A percentile compares a stretch with the other conserved stretches of the same genome.
Evolutionary conservation across 2,329 filamentous ascomycete genomes (phyloP).

Genomic region (Penicillium fuscoglaucum): DNA sequence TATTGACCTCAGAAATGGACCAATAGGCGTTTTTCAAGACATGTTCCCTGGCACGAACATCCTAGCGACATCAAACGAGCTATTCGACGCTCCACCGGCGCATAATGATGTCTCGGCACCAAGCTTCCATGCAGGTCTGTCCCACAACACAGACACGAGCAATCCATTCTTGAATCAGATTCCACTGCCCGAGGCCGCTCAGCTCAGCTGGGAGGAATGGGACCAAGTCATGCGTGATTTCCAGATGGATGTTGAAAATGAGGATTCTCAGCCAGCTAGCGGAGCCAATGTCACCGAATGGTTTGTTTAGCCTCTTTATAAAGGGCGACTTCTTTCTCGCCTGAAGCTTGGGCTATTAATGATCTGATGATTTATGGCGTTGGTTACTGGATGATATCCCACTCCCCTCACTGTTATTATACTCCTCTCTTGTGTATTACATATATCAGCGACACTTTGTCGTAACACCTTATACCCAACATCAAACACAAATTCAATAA

Average conservation of each 20-base stretch:
- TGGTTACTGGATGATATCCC: conserved; percentile 4
- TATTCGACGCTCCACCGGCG: conserved; percentile 11
- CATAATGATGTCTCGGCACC: conserved; percentile 12
- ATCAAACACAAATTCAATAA: background rate
- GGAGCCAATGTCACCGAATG: conserved; percentile 31
- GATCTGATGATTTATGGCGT: conserved; percentile 15
- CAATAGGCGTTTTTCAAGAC: conserved; percentile 24
- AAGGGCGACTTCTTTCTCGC: background rate
- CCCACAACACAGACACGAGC: conserved; percentile 15
- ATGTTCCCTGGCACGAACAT: conserved; percentile 34
- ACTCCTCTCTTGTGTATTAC: conserved; percentile 8
- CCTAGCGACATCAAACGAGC: conserved; percentile 19
- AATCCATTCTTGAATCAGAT: conserved; percentile 19
- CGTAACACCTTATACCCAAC: background rate
- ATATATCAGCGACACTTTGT: background rate
- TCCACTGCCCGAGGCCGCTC: conserved; percentile 17
- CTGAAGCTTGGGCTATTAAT: background rate
- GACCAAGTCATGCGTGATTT: conserved; percentile 43
- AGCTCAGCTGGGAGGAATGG: conserved; percentile 38
- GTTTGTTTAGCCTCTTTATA: conserved; percentile 25
- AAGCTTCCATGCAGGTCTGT: conserved; percentile 11
- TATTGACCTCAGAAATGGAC: conserved; percentile 31
- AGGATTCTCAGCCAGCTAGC: conserved; percentile 18
- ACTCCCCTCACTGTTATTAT: conserved; percentile 20
- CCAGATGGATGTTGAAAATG: conserved; percentile 37